Percentiles rank a stretch among this genome's conserved stretches.
Conservation (phyloP, 495 filamentous ascomycete genomes). For the Penicillium pulvis region DNA sequence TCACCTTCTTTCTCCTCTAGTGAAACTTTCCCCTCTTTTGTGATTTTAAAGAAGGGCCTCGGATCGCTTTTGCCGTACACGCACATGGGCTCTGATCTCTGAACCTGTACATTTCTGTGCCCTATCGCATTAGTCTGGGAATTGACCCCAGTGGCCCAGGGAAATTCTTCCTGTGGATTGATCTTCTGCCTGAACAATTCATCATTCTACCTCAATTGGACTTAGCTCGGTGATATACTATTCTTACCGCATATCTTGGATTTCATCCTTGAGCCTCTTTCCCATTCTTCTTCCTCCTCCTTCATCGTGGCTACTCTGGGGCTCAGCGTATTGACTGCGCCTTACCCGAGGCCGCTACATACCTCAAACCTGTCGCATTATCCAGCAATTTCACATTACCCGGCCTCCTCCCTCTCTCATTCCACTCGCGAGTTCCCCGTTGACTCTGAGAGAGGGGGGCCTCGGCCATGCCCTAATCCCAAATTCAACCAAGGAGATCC, state of each 20-base stretch:
- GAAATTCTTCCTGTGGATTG: not conserved
- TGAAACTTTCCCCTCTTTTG: constrained; percentile 2
- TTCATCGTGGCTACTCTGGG: constrained; percentile 49
- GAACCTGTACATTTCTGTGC: not conserved
- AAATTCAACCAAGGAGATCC: constrained; percentile 32
- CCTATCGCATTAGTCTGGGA: not conserved
- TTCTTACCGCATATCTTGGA: not conserved
- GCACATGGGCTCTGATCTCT: constrained; percentile 14
- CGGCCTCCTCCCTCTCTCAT: constrained; percentile 43
- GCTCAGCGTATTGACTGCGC: constrained; percentile 40
- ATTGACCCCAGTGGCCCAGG: constrained; percentile 1
- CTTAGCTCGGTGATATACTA: not conserved
- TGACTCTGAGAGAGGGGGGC: constrained; percentile 43
- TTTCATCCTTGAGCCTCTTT: not conserved
- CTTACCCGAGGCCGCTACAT: constrained; percentile 30
- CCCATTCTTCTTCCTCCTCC: constrained; percentile 6
- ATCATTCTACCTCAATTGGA: not conserved
- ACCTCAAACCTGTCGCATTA: constrained; percentile 37
- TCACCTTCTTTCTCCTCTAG: not conserved
- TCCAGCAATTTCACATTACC: constrained; percentile 33
- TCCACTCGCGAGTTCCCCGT: constrained; percentile 37
- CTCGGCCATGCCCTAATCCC: constrained; percentile 48
- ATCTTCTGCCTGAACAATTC: not conserved
- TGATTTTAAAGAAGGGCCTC: constrained; percentile 18
- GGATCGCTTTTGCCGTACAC: constrained; percentile 20